Evolutionary conservation across 768 basidiomycete genomes (phyloP), one percentile per base, ranked within the genome.

Genomic region (Pisolithus tinctorius): DNA sequence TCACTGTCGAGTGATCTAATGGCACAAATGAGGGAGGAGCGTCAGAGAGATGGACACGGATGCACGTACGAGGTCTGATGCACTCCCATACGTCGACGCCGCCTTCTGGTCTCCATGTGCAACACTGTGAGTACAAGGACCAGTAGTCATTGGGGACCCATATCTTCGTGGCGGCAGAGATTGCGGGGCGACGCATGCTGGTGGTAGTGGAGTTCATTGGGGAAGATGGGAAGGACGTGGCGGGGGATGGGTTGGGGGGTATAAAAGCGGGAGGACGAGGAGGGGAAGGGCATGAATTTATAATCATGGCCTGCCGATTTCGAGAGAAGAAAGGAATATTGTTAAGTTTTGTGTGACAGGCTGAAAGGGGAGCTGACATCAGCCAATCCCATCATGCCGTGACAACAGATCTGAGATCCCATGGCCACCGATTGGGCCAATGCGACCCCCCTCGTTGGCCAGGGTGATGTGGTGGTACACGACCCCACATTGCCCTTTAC

Each of bases 71-170:
- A 58, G 79, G 77, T 65, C 73, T 68, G 49, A 86, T 71, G 62
- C 86, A 88, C 60, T 88, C 84, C 84, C 84, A 88, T 49, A 88
- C 77, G 50, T 86, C 83, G 39, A 88, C 86, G 26, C 82, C 80
- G 38, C 79, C 74, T 65, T 75, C 77, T 23, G 78, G 68, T 66
- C 87, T 82, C 85, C 84, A 88, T 13, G 83, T 74, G 49, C 81
- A 81, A 64, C 86, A 87, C 61, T 88, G 86, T 53, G 79, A 79
- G 63, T 78, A 75, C 41, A 81, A 56, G 23, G 74, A 58, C 85
- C 85, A 88, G 64, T 81, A 71, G 39, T 83, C 71, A 62, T 83
- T 82, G 60, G 74, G 59, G 63, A 86, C 84, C 84, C 84, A 87
- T 37, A 85, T 80, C 50, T 80, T 72, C 1, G 84, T 87, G 23